These are phyloP conservation scores for Hypoxylon fragiforme DNA, from an alignment of 495 filamentous ascomycete species.

Conservation along the genomic window DNA sequence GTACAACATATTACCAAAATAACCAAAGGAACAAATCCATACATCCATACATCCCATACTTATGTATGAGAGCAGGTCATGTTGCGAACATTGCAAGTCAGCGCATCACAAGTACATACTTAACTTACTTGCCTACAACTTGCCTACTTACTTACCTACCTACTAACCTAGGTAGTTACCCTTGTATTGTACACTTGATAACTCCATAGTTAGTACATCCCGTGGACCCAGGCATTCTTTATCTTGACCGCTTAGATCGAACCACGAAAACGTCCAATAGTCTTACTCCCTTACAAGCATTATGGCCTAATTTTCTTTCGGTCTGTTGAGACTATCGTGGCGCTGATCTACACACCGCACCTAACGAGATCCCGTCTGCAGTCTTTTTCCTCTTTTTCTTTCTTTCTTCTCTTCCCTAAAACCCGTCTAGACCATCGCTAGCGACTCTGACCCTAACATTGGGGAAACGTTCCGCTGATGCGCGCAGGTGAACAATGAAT, in stretches of 20 bases:
- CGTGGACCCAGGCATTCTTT: neutral
- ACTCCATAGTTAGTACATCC: no score
- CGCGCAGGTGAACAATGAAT: constrained; percentile 1
- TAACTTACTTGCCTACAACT: neutral
- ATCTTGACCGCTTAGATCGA: constrained; percentile 41
- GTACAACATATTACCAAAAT: constrained; percentile 8
- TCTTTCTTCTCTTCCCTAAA: no score
- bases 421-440: neutral
- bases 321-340: constrained; percentile 16
- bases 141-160: no score
- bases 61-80: no score
- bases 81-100: neutral
- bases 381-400: constrained; percentile 22
- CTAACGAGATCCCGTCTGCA: constrained; percentile 24
- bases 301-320: constrained; percentile 26
- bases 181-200: no score
- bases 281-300: constrained; percentile 22
- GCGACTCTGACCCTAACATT: constrained; percentile 9
- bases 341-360: constrained; percentile 39
- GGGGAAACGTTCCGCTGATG: constrained; percentile 6
- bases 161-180: no score
- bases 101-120: neutral
- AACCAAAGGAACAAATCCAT: no score
- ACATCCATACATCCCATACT: neutral
- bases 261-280: constrained; percentile 22